Conservation (phyloP, 1,284 basidiomycete species). For the Mycena sp. region DNA sequence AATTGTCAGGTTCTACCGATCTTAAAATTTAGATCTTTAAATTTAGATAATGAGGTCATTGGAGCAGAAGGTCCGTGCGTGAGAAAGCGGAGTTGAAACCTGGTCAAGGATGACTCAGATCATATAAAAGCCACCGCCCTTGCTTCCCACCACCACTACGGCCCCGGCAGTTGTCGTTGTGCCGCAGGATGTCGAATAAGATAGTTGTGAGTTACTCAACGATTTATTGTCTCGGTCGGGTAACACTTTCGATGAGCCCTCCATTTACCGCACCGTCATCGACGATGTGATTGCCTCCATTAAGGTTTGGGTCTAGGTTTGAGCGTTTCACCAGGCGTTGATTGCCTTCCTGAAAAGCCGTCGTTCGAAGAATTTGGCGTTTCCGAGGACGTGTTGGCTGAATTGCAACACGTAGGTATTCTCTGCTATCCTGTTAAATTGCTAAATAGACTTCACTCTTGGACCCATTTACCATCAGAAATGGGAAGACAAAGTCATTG, state of each 20-base stretch:
- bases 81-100: conserved; percentile 43
- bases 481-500: conserved; percentile 95
- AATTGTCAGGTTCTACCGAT: too few relatives aligned
- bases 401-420: conserved; percentile 84
- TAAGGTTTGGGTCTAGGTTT: too few relatives aligned
- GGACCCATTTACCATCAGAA: conserved; percentile 60
- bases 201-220: conserved; percentile 89
- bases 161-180: conserved; percentile 24
- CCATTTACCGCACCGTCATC: conserved; percentile 93
- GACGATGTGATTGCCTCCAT: conserved; percentile 87
- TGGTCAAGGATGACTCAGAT: conserved; percentile 47
- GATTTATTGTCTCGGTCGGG: conserved; percentile 62
- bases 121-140: conserved; percentile 54
- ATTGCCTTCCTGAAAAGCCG: conserved; percentile 87
- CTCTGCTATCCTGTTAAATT: conserved; percentile 11
- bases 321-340: too few relatives aligned
- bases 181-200: conserved; percentile 81
- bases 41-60: too few relatives aligned
- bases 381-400: conserved; percentile 89
- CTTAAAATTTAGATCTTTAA: too few relatives aligned
- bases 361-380: conserved; percentile 99
- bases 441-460: too few relatives aligned
- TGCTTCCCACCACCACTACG: conserved; percentile 50
- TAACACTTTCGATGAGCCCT: conserved; percentile 82
- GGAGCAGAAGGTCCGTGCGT: conserved; percentile 53